Evolutionary conservation across 257 asterid genomes (phyloP).

Genomic region (Leonotis leonurus): DNA sequence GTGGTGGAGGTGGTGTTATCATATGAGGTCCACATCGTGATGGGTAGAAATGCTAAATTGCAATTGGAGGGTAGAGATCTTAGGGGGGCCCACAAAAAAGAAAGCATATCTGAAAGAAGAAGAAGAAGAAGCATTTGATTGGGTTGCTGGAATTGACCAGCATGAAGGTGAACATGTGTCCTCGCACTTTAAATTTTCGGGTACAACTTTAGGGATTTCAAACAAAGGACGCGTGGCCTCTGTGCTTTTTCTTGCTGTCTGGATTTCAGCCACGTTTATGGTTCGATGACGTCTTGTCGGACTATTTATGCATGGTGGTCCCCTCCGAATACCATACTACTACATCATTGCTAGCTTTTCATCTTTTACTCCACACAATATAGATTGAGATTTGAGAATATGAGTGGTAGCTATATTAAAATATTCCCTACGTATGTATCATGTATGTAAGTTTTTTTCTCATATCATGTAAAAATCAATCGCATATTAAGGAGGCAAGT

Average conservation of each 20-base stretch:
- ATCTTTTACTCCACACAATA: no score
- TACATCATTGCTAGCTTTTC: neutral
- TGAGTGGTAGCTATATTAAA: no score
- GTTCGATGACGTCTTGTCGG: conserved; percentile 22
- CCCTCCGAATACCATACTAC: neutral
- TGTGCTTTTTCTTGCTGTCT: neutral
- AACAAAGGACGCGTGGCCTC: conserved; percentile 48
- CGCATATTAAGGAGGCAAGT: no score
- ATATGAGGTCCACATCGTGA: neutral
- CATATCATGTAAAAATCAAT: no score
- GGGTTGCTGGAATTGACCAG: conserved; percentile 16
- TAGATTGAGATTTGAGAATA: no score
- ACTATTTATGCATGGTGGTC: neutral
- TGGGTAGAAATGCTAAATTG: neutral
- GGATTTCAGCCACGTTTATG: conserved; percentile 24
- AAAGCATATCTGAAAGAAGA: conserved; percentile 25
- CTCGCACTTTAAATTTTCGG: conserved; percentile 25
- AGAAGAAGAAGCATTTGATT: conserved; percentile 23
- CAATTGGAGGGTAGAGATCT: conserved; percentile 36
- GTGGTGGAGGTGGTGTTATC: no score
- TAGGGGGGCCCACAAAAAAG: conserved; percentile 37
- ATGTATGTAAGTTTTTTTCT: no score
- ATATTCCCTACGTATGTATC: no score
- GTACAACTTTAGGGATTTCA: conserved; percentile 23
- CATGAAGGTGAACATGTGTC: conserved; percentile 25